Percentiles rank a stretch among this genome's conserved stretches.
Conservation (phyloP, 2,329 filamentous ascomycete species). For the Colletotrichum costaricense region DNA sequence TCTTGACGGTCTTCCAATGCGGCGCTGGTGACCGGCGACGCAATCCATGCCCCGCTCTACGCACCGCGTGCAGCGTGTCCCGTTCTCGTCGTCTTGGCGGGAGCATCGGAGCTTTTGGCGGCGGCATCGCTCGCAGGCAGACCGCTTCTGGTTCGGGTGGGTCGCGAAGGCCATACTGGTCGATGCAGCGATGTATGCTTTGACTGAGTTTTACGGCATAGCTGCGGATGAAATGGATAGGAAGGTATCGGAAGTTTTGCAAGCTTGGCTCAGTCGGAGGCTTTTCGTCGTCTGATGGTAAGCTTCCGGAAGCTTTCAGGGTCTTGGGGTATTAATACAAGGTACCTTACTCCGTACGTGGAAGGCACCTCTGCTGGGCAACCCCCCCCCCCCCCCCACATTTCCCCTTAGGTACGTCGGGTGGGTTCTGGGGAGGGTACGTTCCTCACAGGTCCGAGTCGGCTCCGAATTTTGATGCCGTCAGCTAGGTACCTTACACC, state of each 20-base stretch:
- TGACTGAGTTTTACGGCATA: background rate
- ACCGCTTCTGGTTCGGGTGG: conserved; percentile 47
- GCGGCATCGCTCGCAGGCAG: conserved; percentile 47
- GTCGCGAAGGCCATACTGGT: background rate
- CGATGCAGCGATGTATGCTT: background rate
- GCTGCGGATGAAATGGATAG: background rate
- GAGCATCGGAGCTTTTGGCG: conserved; percentile 47
- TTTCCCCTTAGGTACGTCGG: no score
- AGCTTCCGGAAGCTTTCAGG: background rate
- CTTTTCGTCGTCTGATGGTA: background rate
- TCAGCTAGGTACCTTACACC: no score
- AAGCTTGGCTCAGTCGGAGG: background rate
- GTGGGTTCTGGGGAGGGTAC: background rate
- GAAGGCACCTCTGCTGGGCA: no score
- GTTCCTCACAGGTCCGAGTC: no score
- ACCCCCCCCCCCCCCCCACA: no score
- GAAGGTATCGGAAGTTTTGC: background rate
- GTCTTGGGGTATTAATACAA: no score
- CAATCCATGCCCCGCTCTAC: conserved; percentile 43
- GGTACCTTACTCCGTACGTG: no score
- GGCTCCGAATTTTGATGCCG: background rate
- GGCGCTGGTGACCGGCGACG: conserved; percentile 43
- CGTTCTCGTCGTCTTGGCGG: conserved; percentile 37
- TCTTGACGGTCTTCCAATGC: conserved; percentile 44
- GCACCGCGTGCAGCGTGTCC: conserved; percentile 43